Percentiles rank a stretch among this genome's conserved stretches.
Conservation (phyloP, 805 yeast species). For the Sugiyamaella mastotermitis region DNA sequence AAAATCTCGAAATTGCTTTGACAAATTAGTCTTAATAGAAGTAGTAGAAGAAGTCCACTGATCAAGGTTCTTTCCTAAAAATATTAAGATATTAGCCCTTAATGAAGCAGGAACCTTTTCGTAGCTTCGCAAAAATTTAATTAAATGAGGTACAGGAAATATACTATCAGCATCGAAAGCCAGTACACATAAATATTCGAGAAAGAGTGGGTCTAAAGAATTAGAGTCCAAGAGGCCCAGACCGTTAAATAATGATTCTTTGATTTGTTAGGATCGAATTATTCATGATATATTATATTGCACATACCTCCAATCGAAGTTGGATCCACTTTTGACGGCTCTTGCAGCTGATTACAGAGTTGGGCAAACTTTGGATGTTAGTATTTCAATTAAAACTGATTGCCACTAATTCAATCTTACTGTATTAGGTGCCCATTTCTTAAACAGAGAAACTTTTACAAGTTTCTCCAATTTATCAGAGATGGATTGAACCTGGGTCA, state of each 20-base stretch:
- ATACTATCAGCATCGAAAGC: constrained; percentile 20
- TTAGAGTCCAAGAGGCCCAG: no score
- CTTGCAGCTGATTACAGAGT: constrained; percentile 27
- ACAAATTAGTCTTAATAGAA: no score
- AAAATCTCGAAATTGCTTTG: no score
- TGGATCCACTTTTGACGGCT: constrained; percentile 13
- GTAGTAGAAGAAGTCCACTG: no score
- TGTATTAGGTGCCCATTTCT: no score
- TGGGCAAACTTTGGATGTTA: constrained; percentile 19
- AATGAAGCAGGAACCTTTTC: neutral
- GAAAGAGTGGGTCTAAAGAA: constrained; percentile 20
- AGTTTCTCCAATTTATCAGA: constrained; percentile 19
- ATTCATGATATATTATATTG: no score
- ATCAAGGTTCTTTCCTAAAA: neutral
- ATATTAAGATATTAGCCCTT: constrained; percentile 1
- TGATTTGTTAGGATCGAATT: no score
- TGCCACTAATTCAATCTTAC: no score
- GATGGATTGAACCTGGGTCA: constrained; percentile 11
- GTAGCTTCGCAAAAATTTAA: constrained; percentile 12
- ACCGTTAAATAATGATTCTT: no score
- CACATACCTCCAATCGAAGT: constrained; percentile 10
- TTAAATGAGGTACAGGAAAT: constrained; percentile 19
- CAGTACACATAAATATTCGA: constrained; percentile 25
- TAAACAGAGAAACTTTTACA: constrained; percentile 13
- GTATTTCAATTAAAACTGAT: no score